Evolutionary conservation across 1,139 yeast genomes (phyloP), one percentile per base, ranked within the genome.

Genomic region (Eremothecium coryli): DNA sequence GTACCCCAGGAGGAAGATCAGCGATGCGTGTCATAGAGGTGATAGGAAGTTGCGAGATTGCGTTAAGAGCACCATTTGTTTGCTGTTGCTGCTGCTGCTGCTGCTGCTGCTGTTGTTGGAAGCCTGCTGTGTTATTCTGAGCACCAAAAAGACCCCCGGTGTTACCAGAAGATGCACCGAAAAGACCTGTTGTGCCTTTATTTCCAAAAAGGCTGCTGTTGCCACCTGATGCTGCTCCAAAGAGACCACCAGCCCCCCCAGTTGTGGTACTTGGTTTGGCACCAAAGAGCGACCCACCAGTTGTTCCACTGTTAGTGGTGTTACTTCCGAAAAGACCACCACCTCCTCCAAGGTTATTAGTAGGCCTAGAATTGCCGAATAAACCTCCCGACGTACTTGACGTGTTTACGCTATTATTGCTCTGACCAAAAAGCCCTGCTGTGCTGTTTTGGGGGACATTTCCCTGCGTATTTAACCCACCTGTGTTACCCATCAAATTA

Each of bases 11-110:
- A 0, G 97, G 94, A 31, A 90, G 67, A 45, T 88, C 97, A 9
- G 82, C 77, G 3, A 88, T 90, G 36, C 93, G 70, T 0, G 96
- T 84, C 71, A 88, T 74, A 4, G 95, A 81, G 3, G 90, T 82
- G 36, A 86, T 68, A 30, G 73, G 79, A 12, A 67, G 58, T 24
- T 60, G 53, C n/a, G 54, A 48, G 4, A 57, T 45, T 18, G 44
- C 37, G 15, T 49, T 47, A 29, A 57, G 37, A n/a, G 52, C 49
- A 45, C 64, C 43, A 38, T 57, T 65, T 38, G 59, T 67, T 37
- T 59, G 65, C 26, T 54, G 62, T 32, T 58, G 65, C 34, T 57
- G 66, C 36, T 50, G 61, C 22, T 20, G 22, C 28, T 46, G 61
- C 31, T 45, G 56, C 36, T 50, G 61, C 22, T 20, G 22, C 28